A percentile compares a stretch with the other conserved stretches of the same genome.
These are phyloP conservation scores for Globisporangium irregulare DNA, from an alignment of 352 stramenopile species.

Conservation along the genomic window DNA sequence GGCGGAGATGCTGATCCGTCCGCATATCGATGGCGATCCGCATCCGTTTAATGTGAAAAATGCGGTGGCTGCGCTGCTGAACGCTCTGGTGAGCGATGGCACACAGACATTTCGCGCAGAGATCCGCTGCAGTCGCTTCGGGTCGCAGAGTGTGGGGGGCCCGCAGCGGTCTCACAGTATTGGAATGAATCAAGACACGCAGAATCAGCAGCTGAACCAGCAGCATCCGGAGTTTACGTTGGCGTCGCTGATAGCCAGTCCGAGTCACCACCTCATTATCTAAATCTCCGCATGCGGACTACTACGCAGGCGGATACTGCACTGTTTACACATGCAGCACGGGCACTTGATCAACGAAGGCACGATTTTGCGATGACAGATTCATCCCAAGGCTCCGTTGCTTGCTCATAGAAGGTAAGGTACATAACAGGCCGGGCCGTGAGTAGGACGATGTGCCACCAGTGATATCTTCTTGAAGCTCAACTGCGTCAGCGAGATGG, in stretches of 20 bases:
- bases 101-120: constrained; percentile 37
- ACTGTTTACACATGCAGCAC: too few species aligned
- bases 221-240: constrained; percentile 4
- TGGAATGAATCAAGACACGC: constrained; percentile 3
- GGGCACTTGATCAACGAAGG: too few species aligned
- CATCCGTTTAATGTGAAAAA: constrained; percentile 22
- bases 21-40: background rate
- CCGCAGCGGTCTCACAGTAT: background rate
- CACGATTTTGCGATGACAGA: too few species aligned
- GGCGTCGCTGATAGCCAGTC: constrained; percentile 8
- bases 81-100: constrained; percentile 32
- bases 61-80: constrained; percentile 32
- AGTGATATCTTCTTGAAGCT: too few species aligned
- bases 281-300: background rate
- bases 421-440: too few species aligned
- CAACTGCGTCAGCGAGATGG: too few species aligned
- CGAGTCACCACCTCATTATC: background rate
- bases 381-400: too few species aligned
- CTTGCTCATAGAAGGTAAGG: too few species aligned
- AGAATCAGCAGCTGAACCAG: background rate
- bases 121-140: constrained; percentile 22
- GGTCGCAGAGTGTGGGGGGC: constrained; percentile 17
- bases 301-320: too few species aligned
- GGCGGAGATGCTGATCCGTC: constrained; percentile 32
- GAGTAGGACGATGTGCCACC: too few species aligned